Evolutionary conservation across 257 asterid genomes (phyloP), one percentile per base, ranked within the genome.

Genomic region (Buddleja alternifolia): DNA sequence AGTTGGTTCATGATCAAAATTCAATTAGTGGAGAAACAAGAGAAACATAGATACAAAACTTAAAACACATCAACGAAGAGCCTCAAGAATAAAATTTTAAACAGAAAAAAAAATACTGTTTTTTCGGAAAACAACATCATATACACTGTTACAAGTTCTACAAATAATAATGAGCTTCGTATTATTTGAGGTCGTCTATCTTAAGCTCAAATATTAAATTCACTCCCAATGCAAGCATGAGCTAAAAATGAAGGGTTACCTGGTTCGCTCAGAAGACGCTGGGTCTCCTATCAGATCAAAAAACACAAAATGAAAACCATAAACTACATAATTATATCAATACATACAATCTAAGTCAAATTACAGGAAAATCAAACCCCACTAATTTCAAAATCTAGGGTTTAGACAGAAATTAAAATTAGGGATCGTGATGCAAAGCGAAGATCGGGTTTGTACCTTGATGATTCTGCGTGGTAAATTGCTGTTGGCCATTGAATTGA

Each of bases 241-340:
- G 54, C 45, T 11, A 57, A 60, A 63, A 77, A 57, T 32, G 24
- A 25, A 57, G 54, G 21, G 41, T 61, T 77, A 94, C 99, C 99
- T 66, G 99, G 99, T 74, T 94, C 98, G 82, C 99, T 91, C 41
- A 94, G 93, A 75, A 91, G 99, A 15, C 99, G 97, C 81, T 94
- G 98, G 67, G 98, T 94, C 81, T 94, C 99, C 99, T 94, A 71
- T 50, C 9, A 78, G 59, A 69, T 45, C 10, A 75, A 1, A 66
- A 47, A 17, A 29, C 46, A 62, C 29, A 41, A 34, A 57, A 64
- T 23, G 20, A 66, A 55, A 73, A 15, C n/a, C 14, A 7, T 42
- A 60, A 58, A 40, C 60, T 0, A 51, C 8, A 42, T 7, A 32
- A 73, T 45, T 15, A 67, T 34, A 17, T 42, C 69, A 25, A 73